These are phyloP conservation scores for Thelonectria blattea DNA, from an alignment of 2,329 filamentous ascomycete species.

Conservation along the genomic window DNA sequence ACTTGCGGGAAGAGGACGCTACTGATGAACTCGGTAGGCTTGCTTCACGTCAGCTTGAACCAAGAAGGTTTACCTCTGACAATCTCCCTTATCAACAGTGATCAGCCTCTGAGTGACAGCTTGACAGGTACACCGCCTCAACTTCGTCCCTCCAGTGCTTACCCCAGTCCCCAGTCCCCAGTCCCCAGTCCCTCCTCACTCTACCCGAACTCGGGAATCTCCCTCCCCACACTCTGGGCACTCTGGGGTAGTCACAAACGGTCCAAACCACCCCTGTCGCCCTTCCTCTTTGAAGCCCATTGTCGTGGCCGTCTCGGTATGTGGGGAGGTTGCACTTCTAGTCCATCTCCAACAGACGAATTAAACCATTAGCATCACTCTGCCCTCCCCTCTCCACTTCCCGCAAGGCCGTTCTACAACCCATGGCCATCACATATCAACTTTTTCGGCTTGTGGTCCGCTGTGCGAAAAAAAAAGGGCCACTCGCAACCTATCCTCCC, in stretches of 20 bases:
- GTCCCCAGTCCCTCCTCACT: background rate
- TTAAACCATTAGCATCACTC: no score
- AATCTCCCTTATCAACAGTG: no score
- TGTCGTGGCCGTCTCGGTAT: conserved; percentile 1
- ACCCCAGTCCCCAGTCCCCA: no score
- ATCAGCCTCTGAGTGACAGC: no score
- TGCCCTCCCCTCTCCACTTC: conserved; percentile 7
- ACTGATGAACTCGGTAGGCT: no score
- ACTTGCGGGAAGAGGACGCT: no score
- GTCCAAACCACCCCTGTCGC: background rate
- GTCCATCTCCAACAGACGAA: background rate
- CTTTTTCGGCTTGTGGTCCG: conserved; percentile 14
- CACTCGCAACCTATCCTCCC: background rate
- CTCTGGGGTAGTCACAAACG: background rate
- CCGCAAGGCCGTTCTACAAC: background rate
- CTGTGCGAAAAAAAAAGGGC: background rate
- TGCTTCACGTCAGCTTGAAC: no score
- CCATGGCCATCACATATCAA: background rate
- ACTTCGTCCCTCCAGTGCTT: no score
- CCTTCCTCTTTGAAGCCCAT: background rate
- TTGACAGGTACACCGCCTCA: no score
- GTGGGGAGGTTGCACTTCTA: conserved; percentile 7
- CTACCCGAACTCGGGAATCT: background rate
- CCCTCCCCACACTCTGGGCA: background rate
- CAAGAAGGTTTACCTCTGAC: no score